phyloP scores from a whole-genome alignment of 805 yeast genomes.

The Alloascoidea africana region DNA sequence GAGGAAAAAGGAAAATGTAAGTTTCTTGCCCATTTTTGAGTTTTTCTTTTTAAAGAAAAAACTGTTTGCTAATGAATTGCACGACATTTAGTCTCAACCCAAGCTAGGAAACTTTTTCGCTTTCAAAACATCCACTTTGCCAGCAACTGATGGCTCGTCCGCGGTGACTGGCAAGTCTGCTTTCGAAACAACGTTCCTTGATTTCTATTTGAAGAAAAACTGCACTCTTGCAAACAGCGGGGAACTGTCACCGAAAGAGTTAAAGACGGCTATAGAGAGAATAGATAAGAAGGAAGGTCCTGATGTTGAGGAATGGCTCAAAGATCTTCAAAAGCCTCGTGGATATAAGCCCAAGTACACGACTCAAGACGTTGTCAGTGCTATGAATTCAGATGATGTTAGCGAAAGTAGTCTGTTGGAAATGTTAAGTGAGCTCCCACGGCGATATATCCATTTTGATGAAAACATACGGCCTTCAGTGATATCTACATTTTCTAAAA shows the following conservation, averaged over 20 bases:
- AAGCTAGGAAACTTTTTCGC: constrained; percentile 7
- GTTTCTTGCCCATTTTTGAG: constrained; percentile 15
- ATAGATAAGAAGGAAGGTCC: not conserved
- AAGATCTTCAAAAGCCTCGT: constrained; percentile 6
- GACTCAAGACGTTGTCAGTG: constrained; percentile 11
- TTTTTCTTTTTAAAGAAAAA: constrained; percentile 16
- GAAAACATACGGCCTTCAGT: constrained; percentile 40
- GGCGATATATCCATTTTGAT: constrained; percentile 21
- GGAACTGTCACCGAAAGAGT: not conserved
- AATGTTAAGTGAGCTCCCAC: constrained; percentile 13
- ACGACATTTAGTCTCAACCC: constrained; percentile 1
- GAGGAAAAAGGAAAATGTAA: constrained; percentile 9
- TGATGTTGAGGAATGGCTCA: constrained; percentile 2
- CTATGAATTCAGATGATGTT: constrained; percentile 6
- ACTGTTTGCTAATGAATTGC: constrained; percentile 5
- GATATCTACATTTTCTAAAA: constrained; percentile 33
- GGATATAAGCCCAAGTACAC: constrained; percentile 10
- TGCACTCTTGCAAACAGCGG: constrained; percentile 4
- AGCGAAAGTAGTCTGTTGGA: constrained; percentile 8
- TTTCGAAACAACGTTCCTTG: constrained; percentile 1
- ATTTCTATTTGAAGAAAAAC: constrained; percentile 1
- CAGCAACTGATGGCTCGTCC: not conserved
- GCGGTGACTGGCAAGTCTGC: not conserved
- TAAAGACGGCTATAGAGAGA: not conserved
- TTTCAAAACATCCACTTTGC: constrained; percentile 8